phyloP scores from a whole-genome alignment of 225 moss, liverwort and hornwort species.

The Lunularia cruciata region DNA sequence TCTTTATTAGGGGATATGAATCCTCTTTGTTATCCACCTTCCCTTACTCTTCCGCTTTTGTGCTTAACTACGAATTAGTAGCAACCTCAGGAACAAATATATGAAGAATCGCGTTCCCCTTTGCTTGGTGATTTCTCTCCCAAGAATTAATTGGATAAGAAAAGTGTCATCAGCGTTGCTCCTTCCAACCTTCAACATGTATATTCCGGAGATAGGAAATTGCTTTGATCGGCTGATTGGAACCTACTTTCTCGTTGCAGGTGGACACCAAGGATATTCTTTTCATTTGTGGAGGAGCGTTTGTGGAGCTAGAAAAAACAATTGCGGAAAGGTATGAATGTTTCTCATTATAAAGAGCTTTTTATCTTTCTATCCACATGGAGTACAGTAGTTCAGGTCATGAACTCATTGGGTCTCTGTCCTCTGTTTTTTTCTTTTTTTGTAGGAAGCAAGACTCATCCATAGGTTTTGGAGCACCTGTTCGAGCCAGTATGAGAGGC shows the following conservation, averaged over 20 bases:
- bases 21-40: too few species aligned
- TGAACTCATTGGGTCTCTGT: not conserved
- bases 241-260: constrained; percentile 40
- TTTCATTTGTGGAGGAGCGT: constrained; percentile 97
- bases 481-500: constrained; percentile 84
- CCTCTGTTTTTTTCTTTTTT: not conserved
- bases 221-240: too few species aligned
- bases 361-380: not conserved
- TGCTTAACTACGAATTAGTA: too few species aligned
- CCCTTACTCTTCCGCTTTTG: too few species aligned
- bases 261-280: constrained; percentile 98
- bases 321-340: constrained; percentile 77
- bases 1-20: too few species aligned
- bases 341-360: not conserved
- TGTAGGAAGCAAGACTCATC: constrained; percentile 95
- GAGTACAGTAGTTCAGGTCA: not conserved
- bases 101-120: too few species aligned
- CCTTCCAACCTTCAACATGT: too few species aligned
- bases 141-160: too few species aligned
- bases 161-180: too few species aligned
- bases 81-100: too few species aligned
- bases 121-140: too few species aligned
- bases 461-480: constrained; percentile 91
- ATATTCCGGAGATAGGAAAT: too few species aligned
- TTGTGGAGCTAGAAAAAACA: constrained; percentile 92